phyloP scores from a whole-genome alignment of 331 rosid species.

The Erythrophleum ivorense region DNA sequence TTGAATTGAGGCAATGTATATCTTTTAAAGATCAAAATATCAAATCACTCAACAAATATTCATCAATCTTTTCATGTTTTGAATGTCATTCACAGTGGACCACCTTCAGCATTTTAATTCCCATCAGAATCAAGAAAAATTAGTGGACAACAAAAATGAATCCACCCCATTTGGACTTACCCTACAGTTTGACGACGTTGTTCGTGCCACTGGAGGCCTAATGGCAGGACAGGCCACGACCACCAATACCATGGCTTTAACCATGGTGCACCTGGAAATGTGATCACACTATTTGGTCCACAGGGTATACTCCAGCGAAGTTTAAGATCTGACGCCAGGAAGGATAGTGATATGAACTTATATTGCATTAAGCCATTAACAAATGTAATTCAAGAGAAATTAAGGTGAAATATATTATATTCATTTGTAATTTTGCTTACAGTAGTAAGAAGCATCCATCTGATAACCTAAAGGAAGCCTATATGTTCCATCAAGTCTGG shows the following conservation, averaged over 20 bases:
- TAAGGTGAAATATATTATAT: not conserved
- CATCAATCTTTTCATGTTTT: too few relatives aligned
- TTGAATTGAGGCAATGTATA: too few relatives aligned
- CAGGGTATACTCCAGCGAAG: conserved; percentile 90
- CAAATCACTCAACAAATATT: too few relatives aligned
- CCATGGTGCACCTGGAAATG: conserved; percentile 91
- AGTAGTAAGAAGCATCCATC: conserved; percentile 95
- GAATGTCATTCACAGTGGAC: too few relatives aligned
- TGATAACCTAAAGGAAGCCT: conserved; percentile 95
- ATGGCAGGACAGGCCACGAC: conserved; percentile 95
- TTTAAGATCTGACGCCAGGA: conserved; percentile 57
- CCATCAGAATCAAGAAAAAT: not conserved
- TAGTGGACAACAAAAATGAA: not conserved
- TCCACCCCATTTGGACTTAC: conserved; percentile 43
- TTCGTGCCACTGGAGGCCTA: conserved; percentile 87
- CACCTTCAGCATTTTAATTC: too few relatives aligned
- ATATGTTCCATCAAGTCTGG: conserved; percentile 76
- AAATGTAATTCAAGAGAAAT: not conserved
- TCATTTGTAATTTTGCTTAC: conserved; percentile 49
- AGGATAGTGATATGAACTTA: too few relatives aligned
- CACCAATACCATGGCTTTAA: conserved; percentile 99
- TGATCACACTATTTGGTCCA: conserved; percentile 92
- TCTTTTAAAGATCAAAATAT: too few relatives aligned
- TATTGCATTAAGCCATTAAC: conserved; percentile 7
- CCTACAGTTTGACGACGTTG: conserved; percentile 74